Conservation (phyloP, 805 yeast genomes). For the Ogataea philodendri region DNA sequence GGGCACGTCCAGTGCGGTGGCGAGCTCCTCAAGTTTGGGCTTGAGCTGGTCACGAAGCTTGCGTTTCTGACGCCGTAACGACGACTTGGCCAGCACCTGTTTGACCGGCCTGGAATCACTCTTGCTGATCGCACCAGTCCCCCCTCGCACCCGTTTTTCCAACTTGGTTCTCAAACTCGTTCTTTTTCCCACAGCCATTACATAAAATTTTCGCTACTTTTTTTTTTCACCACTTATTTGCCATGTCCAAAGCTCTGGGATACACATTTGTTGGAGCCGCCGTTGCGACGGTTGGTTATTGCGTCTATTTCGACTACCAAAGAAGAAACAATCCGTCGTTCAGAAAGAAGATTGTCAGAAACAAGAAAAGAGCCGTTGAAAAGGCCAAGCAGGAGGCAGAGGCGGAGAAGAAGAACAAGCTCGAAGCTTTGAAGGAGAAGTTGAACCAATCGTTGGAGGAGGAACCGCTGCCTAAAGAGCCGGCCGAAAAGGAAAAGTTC, state of each 20-base stretch:
- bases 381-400: slow-evolving; percentile 52
- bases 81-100: slow-evolving; percentile 61
- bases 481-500: slow-evolving; percentile 66
- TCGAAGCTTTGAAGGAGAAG: slow-evolving; percentile 58
- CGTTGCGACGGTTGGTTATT: slow-evolving; percentile 66
- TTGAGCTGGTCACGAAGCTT: slow-evolving; percentile 58
- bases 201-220: slow-evolving; percentile 5
- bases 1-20: slow-evolving; percentile 41
- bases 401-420: slow-evolving; percentile 57
- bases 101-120: slow-evolving; percentile 35
- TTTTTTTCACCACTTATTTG: slow-evolving; percentile 6
- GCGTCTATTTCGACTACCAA: slow-evolving; percentile 85
- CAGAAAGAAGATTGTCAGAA: slow-evolving; percentile 70
- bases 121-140: no score
- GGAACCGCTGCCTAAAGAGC: slow-evolving; percentile 74
- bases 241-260: slow-evolving; percentile 33
- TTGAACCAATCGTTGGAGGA: slow-evolving; percentile 61
- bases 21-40: slow-evolving; percentile 65
- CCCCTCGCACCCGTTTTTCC: slow-evolving; percentile 32
- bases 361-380: slow-evolving; percentile 60
- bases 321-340: slow-evolving; percentile 82
- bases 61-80: slow-evolving; percentile 63
- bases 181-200: slow-evolving; percentile 46
- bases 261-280: slow-evolving; percentile 43
- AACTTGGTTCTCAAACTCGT: slow-evolving; percentile 43